phyloP scores from a whole-genome alignment of 306 rosid genomes.

The Quercus alba region DNA sequence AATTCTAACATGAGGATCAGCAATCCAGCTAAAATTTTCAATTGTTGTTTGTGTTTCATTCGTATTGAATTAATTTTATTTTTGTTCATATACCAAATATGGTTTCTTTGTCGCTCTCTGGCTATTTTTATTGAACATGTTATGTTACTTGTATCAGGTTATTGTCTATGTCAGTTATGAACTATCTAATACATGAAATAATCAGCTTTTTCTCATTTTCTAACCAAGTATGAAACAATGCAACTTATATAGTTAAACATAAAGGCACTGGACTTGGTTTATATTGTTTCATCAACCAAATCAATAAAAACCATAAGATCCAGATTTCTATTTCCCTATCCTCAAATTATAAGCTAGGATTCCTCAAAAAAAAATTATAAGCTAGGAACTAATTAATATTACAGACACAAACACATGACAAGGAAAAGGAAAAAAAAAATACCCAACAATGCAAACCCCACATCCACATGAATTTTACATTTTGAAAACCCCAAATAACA shows the following conservation, averaged over 20 bases:
- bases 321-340: too few species aligned
- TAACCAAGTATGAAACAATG: neutral
- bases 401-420: neutral
- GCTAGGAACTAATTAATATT: neutral
- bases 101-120: constrained; percentile 1
- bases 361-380: neutral
- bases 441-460: neutral
- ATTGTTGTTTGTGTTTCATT: constrained; percentile 7
- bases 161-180: neutral
- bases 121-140: neutral
- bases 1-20: constrained; percentile 28
- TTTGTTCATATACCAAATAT: constrained; percentile 2
- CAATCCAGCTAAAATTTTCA: neutral
- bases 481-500: neutral
- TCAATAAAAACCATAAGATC: neutral
- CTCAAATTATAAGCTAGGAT: neutral
- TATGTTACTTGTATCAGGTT: neutral
- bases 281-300: neutral
- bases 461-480: neutral
- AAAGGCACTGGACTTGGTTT: neutral
- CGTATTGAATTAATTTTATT: constrained; percentile 19
- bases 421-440: neutral
- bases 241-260: neutral
- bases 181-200: neutral
- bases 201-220: neutral